Percentiles rank a stretch among this genome's conserved stretches.
Conservation (phyloP, 306 rosid genomes). For the Prunus armeniaca region DNA sequence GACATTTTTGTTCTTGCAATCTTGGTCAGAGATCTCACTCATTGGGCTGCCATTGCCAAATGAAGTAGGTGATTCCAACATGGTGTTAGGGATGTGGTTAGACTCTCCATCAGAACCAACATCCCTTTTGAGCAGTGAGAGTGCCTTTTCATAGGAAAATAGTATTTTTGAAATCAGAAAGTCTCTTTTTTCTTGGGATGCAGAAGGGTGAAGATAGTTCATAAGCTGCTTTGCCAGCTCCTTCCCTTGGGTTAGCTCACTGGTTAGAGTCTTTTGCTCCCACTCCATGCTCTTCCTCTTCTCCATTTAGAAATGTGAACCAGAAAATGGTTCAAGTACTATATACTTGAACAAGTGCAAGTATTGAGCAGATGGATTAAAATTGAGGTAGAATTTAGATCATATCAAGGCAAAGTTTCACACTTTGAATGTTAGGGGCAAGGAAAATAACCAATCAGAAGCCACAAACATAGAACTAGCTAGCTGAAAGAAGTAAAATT, state of each 20-base stretch:
- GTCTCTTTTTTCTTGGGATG: slow-evolving; percentile 37
- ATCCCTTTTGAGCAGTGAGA: slow-evolving; percentile 34
- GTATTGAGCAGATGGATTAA: neutral
- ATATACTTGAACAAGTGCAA: neutral
- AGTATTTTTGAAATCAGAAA: slow-evolving; percentile 51
- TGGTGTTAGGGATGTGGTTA: slow-evolving; percentile 14
- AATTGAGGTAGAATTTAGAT: neutral
- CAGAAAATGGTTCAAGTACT: neutral
- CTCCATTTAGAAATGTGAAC: slow-evolving; percentile 23
- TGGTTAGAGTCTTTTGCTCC: slow-evolving; percentile 41
- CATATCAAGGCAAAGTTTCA: neutral
- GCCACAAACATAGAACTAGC: too few relatives aligned
- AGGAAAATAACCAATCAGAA: too few relatives aligned
- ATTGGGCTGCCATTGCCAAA: slow-evolving; percentile 35
- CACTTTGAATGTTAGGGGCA: neutral
- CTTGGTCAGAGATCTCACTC: slow-evolving; percentile 44
- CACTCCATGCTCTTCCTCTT: slow-evolving; percentile 25
- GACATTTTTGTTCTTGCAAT: slow-evolving; percentile 38
- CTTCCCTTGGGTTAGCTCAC: slow-evolving; percentile 61
- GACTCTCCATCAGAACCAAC: slow-evolving; percentile 20
- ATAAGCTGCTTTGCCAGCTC: slow-evolving; percentile 54
- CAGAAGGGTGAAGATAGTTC: slow-evolving; percentile 33
- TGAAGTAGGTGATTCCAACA: slow-evolving; percentile 32
- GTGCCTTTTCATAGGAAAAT: slow-evolving; percentile 50
- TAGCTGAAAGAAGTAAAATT: too few relatives aligned